Percentiles rank a stretch among this genome's conserved stretches.
Evolutionary conservation across 2,329 filamentous ascomycete species (phyloP).

Genomic region (Dactylella cylindrospora): DNA sequence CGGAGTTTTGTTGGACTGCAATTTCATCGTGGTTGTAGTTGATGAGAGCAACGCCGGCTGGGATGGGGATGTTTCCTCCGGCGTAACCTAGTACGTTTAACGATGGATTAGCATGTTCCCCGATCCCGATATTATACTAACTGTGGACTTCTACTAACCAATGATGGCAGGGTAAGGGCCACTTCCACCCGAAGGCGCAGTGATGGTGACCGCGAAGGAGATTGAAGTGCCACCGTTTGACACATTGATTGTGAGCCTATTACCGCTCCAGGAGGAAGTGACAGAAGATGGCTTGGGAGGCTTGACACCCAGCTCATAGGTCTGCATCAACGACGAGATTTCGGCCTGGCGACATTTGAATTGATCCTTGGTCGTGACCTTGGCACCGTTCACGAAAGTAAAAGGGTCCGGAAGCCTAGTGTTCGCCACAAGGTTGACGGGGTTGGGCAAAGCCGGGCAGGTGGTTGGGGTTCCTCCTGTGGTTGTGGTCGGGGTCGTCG

Average conservation of each 20-base stretch:
- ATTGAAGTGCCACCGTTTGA: conserved; percentile 55
- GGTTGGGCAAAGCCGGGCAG: conserved; percentile 35
- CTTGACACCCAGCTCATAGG: conserved; percentile 58
- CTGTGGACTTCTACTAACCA: conserved; percentile 9
- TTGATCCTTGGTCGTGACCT: conserved; percentile 55
- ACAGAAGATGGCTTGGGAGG: conserved; percentile 56
- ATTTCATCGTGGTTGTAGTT: conserved; percentile 63
- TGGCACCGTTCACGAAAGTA: conserved; percentile 54
- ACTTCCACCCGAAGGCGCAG: conserved; percentile 53
- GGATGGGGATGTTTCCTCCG: conserved; percentile 60
- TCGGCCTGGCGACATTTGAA: conserved; percentile 58
- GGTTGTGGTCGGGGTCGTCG: conserved; percentile 14
- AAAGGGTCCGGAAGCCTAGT: conserved; percentile 54
- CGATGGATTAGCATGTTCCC: too few relatives aligned
- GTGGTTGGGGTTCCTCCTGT: conserved; percentile 7
- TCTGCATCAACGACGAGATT: conserved; percentile 57
- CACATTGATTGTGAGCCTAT: conserved; percentile 55
- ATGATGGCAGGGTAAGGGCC: conserved; percentile 49
- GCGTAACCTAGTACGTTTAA: conserved; percentile 56
- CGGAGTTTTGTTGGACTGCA: conserved; percentile 56
- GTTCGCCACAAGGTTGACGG: conserved; percentile 27
- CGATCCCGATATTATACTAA: too few relatives aligned
- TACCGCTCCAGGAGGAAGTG: conserved; percentile 55
- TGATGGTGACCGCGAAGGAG: conserved; percentile 55
- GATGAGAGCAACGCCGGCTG: conserved; percentile 60